Base-by-base conservation (phyloP, 306 rosid genomes). In the Rosa lucieae region DNA sequence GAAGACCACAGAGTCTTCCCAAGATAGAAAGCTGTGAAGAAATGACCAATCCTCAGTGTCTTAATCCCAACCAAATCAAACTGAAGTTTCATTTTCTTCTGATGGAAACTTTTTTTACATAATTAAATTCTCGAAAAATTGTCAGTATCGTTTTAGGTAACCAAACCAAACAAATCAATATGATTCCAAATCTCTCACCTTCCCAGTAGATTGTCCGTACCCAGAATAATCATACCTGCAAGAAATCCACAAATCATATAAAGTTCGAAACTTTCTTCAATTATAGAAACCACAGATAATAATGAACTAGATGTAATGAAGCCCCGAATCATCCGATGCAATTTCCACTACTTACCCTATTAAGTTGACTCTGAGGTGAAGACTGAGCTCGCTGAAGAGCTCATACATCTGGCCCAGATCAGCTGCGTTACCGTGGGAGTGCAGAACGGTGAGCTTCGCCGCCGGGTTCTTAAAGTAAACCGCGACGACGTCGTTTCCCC, bases 401-500 rank as follows among this genome's bases (percentile, higher is more conserved):
- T 90, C 97, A 87, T 89, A 91, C 97, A 95, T 95, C 94, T 91
- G 99, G 70, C 97, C 97, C 83, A 95, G 91, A 95, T 95, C 98
- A 80, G 99, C 96, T 0, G 98, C 99, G 81, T 95, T 95, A 0
- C 99, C 99, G 67, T 95, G 99, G 1, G 99, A 95, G 77, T 91
- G 90, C 1, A 95, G 88, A 56, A 95, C 26, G 1, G 99, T 92
- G 15, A 91, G 76, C 55, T 91, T 81, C 29, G 99, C 99, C 42
- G 86, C 85, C 17, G 89, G 89, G 75, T 95, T 89, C 79, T 65
- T 84, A 5, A 95, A 73, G 78, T 91, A 91, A 29, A 90, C 70
- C 5, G 97, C 98, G 12, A 89, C 92, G 70, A 95, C 81, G 74
- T 75, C 89, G 84, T 86, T 92, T 4, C 98, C 98, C 77, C 90